These are phyloP conservation scores for Asterochloris sp. DNA, from an alignment of 139 green algal genomes.

Conservation along the genomic window DNA sequence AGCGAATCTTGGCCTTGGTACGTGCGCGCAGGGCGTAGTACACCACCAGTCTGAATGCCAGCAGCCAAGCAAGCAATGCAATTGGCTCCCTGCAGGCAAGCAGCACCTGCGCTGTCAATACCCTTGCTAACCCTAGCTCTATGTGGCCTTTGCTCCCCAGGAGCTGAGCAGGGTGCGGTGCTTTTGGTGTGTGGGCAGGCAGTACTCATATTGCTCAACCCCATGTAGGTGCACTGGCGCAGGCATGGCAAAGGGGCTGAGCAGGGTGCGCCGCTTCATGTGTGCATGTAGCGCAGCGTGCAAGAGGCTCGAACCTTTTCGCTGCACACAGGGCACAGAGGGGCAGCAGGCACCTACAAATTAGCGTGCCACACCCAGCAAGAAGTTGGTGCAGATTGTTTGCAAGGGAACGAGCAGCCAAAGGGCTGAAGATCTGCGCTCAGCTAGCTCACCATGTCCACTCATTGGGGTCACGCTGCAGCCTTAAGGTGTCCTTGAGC, in stretches of 20 bases:
- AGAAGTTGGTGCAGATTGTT: too few species aligned
- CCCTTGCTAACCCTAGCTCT: not conserved
- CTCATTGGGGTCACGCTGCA: slow-evolving; percentile 4
- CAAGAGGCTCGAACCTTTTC: too few species aligned
- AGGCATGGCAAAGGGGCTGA: too few species aligned
- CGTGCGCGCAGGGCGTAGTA: slow-evolving; percentile 25
- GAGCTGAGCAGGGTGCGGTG: too few species aligned
- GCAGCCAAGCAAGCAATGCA: slow-evolving; percentile 21
- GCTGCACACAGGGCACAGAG: too few species aligned
- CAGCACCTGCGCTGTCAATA: not conserved
- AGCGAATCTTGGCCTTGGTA: slow-evolving; percentile 17
- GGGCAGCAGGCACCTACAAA: too few species aligned
- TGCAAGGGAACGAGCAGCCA: too few species aligned
- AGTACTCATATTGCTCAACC: not conserved
- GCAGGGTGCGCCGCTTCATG: too few species aligned
- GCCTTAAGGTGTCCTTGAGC: slow-evolving; percentile 3
- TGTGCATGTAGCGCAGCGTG: too few species aligned
- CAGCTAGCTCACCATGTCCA: not conserved
- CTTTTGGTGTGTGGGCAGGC: not conserved
- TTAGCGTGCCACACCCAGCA: too few species aligned
- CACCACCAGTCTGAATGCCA: slow-evolving; percentile 17
- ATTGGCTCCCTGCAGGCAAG: slow-evolving; percentile 5
- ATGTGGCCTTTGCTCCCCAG: not conserved
- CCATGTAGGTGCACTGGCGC: too few species aligned
- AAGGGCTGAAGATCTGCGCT: not conserved